Evolutionary conservation across 2,329 filamentous ascomycete species (phyloP), one percentile per base, ranked within the genome.

Genomic region (Verticillium dahliae): DNA sequence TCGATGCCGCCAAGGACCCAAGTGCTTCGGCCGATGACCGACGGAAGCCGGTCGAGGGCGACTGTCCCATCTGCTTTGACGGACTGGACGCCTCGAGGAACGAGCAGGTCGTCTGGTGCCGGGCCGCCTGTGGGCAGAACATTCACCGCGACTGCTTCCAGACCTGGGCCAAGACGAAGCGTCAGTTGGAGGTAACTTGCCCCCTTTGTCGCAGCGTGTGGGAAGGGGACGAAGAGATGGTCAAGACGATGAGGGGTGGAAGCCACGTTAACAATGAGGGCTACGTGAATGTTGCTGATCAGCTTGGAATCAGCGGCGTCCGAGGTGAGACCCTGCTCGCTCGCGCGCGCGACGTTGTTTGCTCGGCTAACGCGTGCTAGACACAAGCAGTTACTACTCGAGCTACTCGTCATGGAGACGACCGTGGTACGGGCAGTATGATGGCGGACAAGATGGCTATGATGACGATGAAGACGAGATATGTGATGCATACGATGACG

Each of bases 181-280:
- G 72, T n/a, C 70, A 67, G 66, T 68, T 56, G 2, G 57, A 73
- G 15, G 79, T 84, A 15, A 86, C 84, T 0, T 89, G 86, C 66
- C 86, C 86, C 0, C 83, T 85, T 67, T 89, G 86, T 63, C 81
- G 85, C 13, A 82, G 81, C 13, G 68, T 70, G 1, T 89, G 86
- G 86, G 74, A 81, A 65, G 78, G 74, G 1, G 80, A 81, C 22
- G 72, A 77, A 22, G 73, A 74, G 3, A 68, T 75, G 63, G 71
- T 81, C 7, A 76, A 75, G 39, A 76, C 74, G 38, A 77, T 84
- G 31, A 74, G 74, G 57, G 80, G 76, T 64, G 73, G 71, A 0
- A 75, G 79, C 3, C 68, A 68, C 5, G 63, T 74, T 0, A 77
- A 75, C 31, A 68, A 68, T 1, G 84, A 87, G 39, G 86, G 86